These are phyloP conservation scores for Cupressus sempervirens DNA, from an alignment of 75 land plant genomes.

Conservation along the genomic window DNA sequence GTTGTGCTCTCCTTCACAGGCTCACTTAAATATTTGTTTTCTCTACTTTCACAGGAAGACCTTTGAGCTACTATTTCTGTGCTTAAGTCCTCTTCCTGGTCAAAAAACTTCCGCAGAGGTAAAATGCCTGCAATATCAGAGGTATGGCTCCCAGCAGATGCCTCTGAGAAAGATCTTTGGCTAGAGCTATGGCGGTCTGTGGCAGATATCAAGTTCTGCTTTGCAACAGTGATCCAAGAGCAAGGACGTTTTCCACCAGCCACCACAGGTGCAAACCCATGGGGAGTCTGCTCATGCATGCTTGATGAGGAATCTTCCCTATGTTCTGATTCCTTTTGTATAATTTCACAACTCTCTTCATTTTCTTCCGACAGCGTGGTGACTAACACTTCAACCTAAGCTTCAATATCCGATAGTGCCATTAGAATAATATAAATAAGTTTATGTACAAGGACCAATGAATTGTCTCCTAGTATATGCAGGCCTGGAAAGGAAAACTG, in stretches of 20 bases:
- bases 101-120: constrained; percentile 57
- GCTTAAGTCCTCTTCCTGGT: constrained; percentile 30
- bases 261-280: constrained; percentile 10
- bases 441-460: background rate
- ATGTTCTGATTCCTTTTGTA: constrained; percentile 16
- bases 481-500: background rate
- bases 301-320: constrained; percentile 19
- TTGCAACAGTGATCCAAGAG: constrained; percentile 34
- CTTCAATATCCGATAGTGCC: background rate
- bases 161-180: constrained; percentile 57
- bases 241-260: constrained; percentile 22
- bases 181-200: constrained; percentile 50
- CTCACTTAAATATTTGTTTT: background rate
- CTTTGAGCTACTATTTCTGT: constrained; percentile 12
- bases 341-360: constrained; percentile 21
- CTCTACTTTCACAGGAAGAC: background rate
- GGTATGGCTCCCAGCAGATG: constrained; percentile 26
- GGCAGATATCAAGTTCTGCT: constrained; percentile 44
- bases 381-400: constrained; percentile 76
- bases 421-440: constrained; percentile 9
- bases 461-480: background rate
- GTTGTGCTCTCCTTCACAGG: background rate
- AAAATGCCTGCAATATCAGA: constrained; percentile 34
- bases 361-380: constrained; percentile 35
- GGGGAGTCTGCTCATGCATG: constrained; percentile 12